These are phyloP conservation scores for Apiotrichum gamsii DNA, from an alignment of 1,284 basidiomycete species.

Conservation along the genomic window DNA sequence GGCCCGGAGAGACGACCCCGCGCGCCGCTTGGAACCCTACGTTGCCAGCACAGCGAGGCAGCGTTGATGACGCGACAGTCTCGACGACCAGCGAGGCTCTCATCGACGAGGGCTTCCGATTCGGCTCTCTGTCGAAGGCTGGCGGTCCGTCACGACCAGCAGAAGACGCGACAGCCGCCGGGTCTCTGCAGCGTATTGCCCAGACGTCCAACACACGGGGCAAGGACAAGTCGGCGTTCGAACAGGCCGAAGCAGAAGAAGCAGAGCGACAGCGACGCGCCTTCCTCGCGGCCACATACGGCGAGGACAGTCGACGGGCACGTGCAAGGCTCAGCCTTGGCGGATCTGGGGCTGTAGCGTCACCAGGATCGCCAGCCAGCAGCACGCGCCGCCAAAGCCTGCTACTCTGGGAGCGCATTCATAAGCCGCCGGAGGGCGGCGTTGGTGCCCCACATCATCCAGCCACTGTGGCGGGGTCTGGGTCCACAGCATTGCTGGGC, in stretches of 20 bases:
- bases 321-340: constrained; percentile 40
- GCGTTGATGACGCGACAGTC: constrained; percentile 21
- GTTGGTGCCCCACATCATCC: background rate
- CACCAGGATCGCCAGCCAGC: constrained; percentile 17
- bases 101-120: constrained; percentile 30
- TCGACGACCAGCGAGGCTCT: too few species aligned
- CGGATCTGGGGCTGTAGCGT: constrained; percentile 17
- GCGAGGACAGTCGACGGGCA: constrained; percentile 35
- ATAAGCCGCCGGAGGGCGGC: constrained; percentile 1
- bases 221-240: constrained; percentile 22
- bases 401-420: constrained; percentile 38
- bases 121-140: too few species aligned
- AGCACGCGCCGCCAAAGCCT: constrained; percentile 33
- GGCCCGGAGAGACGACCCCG: constrained; percentile 3
- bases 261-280: constrained; percentile 44
- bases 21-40: constrained; percentile 25
- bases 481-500: too few species aligned
- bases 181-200: constrained; percentile 11
- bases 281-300: constrained; percentile 43
- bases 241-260: constrained; percentile 40
- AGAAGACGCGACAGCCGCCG: background rate
- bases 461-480: too few species aligned
- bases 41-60: constrained; percentile 26
- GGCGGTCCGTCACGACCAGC: too few species aligned
- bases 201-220: background rate